Conservation (phyloP, 345 rosid genomes). For the Citrus sp. region DNA sequence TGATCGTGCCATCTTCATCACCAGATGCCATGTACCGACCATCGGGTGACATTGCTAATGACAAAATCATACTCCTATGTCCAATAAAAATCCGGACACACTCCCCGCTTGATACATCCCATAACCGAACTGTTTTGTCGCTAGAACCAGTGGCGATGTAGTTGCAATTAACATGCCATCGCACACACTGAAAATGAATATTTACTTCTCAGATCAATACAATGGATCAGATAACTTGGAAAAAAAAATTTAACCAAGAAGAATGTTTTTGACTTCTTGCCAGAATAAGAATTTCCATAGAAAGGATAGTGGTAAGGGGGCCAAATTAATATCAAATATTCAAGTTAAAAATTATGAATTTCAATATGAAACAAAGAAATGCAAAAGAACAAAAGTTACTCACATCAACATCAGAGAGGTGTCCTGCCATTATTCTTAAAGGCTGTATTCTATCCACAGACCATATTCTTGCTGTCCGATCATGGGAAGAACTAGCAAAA, state of each 20-base stretch:
- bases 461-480: slow-evolving; percentile 94
- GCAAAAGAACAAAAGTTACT: slow-evolving; percentile 22
- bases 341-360: background rate
- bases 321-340: background rate
- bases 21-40: slow-evolving; percentile 97
- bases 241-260: background rate
- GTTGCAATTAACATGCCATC: slow-evolving; percentile 99
- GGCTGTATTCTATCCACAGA: slow-evolving; percentile 94
- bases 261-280: background rate
- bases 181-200: slow-evolving; percentile 69
- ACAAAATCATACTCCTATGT: slow-evolving; percentile 72
- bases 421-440: slow-evolving; percentile 94
- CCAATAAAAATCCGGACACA: slow-evolving; percentile 89
- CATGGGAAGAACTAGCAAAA: slow-evolving; percentile 95
- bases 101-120: slow-evolving; percentile 95
- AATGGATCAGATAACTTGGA: background rate
- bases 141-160: slow-evolving; percentile 91
- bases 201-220: background rate
- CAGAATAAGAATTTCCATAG: background rate
- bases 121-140: slow-evolving; percentile 84
- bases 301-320: too few species aligned
- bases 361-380: background rate
- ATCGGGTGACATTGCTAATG: slow-evolving; percentile 93
- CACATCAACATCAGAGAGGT: slow-evolving; percentile 96
- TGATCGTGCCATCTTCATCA: slow-evolving; percentile 90